Evolutionary conservation across 2,329 filamentous ascomycete genomes (phyloP), one percentile per base, ranked within the genome.

Genomic region (Calonectria leucothoes): DNA sequence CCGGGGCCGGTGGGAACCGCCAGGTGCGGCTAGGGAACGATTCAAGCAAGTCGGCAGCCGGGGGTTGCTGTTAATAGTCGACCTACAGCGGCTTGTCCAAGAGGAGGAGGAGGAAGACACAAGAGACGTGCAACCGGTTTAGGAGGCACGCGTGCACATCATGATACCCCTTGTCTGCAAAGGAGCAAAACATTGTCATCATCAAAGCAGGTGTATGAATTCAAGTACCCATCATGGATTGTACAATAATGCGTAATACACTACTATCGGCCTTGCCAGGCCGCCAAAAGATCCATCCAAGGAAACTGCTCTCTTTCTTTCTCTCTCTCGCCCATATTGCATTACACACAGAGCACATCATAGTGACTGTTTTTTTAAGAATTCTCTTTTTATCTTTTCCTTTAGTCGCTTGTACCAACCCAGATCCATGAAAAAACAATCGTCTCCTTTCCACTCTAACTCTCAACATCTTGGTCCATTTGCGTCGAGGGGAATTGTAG

Each of bases 1-100:
- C 93, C 77, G 84, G 90, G 76, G 83, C 92, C 79, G 83, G 88
- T 78, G 83, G 86, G 65, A 83, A 81, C 71, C 82, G 84, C 75
- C 85, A 88, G 73, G 85, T 92, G 20, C 88, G 86, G 75, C 77
- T 92, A 61, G 81, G 84, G 3, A 78, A 85, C n/a, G 84, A 86
- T 14, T 83, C 84, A 8, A 83, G 75, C 66, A 87, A 86, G 77
- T 82, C 83, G 11, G 77, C 82, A 17, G 83, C 80, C 15, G 85
- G 86, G 11, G 86, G 87, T 4, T 91, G 89, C 77, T 91, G 89
- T 77, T 91, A 80, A 86, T 31, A 63, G 35, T 37, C n/a, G 23
- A 29, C 23, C 55, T 8, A 37, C 23, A 20, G 49, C 33, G 35
- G 70, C 69, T 69, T 59, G 55, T 49, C 27, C 57, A 66, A 76